Conservation (phyloP, 2,329 filamentous ascomycete genomes). For the Cladosporium sp. region DNA sequence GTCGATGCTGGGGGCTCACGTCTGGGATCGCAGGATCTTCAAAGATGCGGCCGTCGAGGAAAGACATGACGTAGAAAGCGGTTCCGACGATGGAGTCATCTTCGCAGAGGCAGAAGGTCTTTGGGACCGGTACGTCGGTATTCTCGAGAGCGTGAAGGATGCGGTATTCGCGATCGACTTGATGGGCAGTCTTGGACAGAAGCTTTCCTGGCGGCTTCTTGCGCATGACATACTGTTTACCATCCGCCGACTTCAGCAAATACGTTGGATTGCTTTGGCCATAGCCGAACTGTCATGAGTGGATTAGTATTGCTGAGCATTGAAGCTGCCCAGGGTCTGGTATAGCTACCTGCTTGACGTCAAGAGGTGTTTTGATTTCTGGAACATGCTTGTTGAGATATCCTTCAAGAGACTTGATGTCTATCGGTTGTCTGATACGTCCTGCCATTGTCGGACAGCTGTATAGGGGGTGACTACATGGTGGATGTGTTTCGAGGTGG, state of each 20-base stretch:
- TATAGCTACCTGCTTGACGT: constrained; percentile 73
- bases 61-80: constrained; percentile 96
- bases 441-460: constrained; percentile 63
- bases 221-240: constrained; percentile 77
- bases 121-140: constrained; percentile 82
- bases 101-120: constrained; percentile 79
- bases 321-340: not conserved
- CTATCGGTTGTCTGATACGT: constrained; percentile 82
- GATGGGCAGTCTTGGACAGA: constrained; percentile 88
- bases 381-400: constrained; percentile 79
- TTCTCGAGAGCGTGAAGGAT: constrained; percentile 77
- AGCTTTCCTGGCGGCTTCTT: constrained; percentile 97
- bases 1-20: constrained; percentile 64
- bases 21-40: constrained; percentile 80
- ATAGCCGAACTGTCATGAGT: constrained; percentile 71
- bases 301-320: constrained; percentile 3
- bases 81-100: constrained; percentile 77
- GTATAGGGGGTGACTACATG: not conserved
- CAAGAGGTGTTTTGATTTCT: constrained; percentile 74
- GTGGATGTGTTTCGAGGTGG: not conserved
- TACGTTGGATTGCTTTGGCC: constrained; percentile 98
- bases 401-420: constrained; percentile 70
- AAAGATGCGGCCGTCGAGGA: constrained; percentile 88
- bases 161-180: constrained; percentile 92
- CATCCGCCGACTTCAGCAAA: constrained; percentile 70